Conservation (phyloP, 768 basidiomycete species). For the Amanita inopinata region DNA sequence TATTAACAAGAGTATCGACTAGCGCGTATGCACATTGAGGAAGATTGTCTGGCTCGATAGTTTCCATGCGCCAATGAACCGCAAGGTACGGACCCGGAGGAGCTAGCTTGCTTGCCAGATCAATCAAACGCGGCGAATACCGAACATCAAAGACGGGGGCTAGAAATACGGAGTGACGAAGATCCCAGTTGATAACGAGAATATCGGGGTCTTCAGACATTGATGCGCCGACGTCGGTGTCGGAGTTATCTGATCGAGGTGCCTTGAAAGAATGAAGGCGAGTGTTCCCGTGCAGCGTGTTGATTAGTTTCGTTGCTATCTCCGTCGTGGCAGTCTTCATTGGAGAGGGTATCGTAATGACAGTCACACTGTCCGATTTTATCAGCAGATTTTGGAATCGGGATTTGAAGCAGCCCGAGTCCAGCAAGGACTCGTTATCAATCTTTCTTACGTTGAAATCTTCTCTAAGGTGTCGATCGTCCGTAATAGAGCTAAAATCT, state of each 20-base stretch:
- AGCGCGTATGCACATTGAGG: constrained; percentile 41
- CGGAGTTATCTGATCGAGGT: constrained; percentile 17
- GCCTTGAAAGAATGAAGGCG: not conserved
- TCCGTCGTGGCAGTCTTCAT: not conserved
- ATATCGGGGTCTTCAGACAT: constrained; percentile 26
- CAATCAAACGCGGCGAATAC: constrained; percentile 34
- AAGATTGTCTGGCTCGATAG: constrained; percentile 29
- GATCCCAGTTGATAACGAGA: constrained; percentile 44
- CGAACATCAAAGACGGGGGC: constrained; percentile 20
- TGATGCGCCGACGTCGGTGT: constrained; percentile 15
- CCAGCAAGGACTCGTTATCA: not conserved
- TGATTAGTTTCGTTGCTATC: not conserved
- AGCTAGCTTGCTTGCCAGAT: constrained; percentile 29
- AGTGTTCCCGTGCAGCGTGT: not conserved
- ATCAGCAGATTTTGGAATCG: constrained; percentile 5
- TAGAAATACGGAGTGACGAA: constrained; percentile 36
- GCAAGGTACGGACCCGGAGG: constrained; percentile 32
- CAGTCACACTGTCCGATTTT: not conserved
- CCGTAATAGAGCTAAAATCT: not conserved
- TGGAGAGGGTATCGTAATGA: not conserved
- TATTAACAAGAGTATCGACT: constrained; percentile 28
- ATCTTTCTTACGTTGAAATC: not conserved
- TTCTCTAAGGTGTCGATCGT: not conserved
- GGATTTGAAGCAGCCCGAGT: constrained; percentile 1
- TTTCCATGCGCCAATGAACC: constrained; percentile 54